phyloP scores from a whole-genome alignment of 208 protist species.

The Trypanosoma scelopori region DNA sequence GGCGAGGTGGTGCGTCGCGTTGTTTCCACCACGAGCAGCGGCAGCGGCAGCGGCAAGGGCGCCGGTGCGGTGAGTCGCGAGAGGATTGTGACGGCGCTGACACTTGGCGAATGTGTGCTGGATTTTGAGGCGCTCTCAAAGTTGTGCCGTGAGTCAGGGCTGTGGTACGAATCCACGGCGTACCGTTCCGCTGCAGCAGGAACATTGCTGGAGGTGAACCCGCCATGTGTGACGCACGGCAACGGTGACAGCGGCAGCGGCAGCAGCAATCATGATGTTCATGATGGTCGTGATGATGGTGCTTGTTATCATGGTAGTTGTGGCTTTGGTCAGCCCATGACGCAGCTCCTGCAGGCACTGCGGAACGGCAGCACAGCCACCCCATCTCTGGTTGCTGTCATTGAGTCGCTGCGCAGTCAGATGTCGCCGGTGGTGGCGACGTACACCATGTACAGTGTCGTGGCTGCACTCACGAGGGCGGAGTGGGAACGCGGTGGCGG shows the following conservation, averaged over 20 bases:
- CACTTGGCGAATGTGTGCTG: conserved; percentile 15
- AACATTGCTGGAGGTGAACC: neutral
- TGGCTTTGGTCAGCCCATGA: conserved; percentile 10
- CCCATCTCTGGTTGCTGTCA: neutral
- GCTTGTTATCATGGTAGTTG: neutral
- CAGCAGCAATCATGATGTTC: neutral
- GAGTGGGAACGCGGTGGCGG: conserved; percentile 1
- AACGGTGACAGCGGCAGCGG: too few relatives aligned
- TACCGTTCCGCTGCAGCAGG: conserved; percentile 11
- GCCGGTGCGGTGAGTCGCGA: neutral
- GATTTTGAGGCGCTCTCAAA: neutral
- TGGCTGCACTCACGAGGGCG: conserved; percentile 1
- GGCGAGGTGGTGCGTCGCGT: conserved; percentile 9
- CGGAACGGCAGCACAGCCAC: neutral
- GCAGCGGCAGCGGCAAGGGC: neutral
- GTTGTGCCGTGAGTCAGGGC: conserved; percentile 16
- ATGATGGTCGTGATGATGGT: conserved; percentile 9
- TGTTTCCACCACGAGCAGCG: too few relatives aligned
- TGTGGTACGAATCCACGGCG: conserved; percentile 24
- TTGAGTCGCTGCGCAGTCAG: conserved; percentile 5
- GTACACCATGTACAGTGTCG: conserved; percentile 16
- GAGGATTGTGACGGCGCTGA: conserved; percentile 5
- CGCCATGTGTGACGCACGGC: too few relatives aligned
- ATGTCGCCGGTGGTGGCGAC: conserved; percentile 14
- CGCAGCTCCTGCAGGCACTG: conserved; percentile 1